phyloP scores from a whole-genome alignment of 2,329 filamentous ascomycete species.

The Trematosphaeria pertusa region DNA sequence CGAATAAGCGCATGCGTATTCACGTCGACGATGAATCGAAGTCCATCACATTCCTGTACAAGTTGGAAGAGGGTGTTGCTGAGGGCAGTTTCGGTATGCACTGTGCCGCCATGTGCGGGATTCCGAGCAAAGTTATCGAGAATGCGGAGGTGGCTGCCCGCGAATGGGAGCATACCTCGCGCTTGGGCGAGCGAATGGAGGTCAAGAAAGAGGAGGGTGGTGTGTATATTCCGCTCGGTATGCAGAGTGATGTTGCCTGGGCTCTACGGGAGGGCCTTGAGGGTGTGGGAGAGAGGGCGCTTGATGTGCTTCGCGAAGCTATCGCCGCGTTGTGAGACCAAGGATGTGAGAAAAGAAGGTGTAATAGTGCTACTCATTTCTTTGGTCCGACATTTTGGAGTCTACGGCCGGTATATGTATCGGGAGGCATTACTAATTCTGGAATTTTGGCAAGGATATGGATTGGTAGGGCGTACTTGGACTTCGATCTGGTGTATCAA shows the following conservation, averaged over 20 bases:
- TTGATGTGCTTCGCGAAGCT: slow-evolving; percentile 64
- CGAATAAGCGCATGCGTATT: slow-evolving; percentile 90
- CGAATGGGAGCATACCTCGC: slow-evolving; percentile 94
- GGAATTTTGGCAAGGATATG: too few relatives aligned
- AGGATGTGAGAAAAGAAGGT: too few relatives aligned
- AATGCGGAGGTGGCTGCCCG: slow-evolving; percentile 85
- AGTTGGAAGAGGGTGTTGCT: slow-evolving; percentile 89
- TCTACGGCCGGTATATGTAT: too few relatives aligned
- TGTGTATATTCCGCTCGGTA: slow-evolving; percentile 81
- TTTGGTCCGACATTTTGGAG: neutral
- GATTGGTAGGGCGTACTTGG: too few relatives aligned
- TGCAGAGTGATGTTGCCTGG: slow-evolving; percentile 86
- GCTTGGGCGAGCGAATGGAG: slow-evolving; percentile 87
- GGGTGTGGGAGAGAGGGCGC: slow-evolving; percentile 56
- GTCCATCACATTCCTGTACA: slow-evolving; percentile 96
- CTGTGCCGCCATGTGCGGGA: slow-evolving; percentile 97
- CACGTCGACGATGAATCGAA: slow-evolving; percentile 84
- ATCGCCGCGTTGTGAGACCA: slow-evolving; percentile 63
- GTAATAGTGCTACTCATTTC: neutral
- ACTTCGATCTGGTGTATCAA: too few relatives aligned
- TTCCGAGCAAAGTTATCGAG: slow-evolving; percentile 81
- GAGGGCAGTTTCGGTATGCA: slow-evolving; percentile 99
- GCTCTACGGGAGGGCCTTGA: slow-evolving; percentile 66
- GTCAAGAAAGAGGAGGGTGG: slow-evolving; percentile 71
- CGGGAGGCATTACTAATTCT: too few relatives aligned